Conservation (phyloP, 139 green algal species). For the Chlorella vulgaris region DNA sequence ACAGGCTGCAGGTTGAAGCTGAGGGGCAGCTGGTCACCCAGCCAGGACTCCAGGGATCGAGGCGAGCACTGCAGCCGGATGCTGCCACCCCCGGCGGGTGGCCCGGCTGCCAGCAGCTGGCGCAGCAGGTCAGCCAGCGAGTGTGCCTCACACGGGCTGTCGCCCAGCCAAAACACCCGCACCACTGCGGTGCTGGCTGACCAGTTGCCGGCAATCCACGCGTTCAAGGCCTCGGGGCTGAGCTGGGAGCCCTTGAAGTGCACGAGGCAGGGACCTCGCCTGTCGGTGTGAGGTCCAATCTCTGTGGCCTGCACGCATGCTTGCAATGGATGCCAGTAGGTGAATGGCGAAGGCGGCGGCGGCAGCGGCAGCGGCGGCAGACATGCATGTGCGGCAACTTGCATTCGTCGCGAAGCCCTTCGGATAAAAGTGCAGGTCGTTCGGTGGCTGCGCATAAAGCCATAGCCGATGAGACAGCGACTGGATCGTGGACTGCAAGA, state of each 20-base stretch:
- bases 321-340: not conserved
- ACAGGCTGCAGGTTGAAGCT: conserved; percentile 20
- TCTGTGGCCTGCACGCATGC: not conserved
- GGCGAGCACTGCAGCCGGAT: conserved; percentile 21
- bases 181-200: not conserved
- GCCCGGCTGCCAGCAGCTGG: not conserved
- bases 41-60: not conserved
- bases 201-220: not conserved
- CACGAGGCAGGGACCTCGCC: not conserved
- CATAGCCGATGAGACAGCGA: not conserved
- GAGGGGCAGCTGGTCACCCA: not conserved
- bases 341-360: not conserved
- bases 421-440: not conserved
- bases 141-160: not conserved
- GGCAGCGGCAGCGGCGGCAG: not conserved
- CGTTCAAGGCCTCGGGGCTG: not conserved
- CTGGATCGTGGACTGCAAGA: conserved; percentile 12
- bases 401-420: not conserved
- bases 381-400: not conserved
- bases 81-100: not conserved
- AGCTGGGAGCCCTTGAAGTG: not conserved
- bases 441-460: not conserved
- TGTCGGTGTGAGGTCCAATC: not conserved
- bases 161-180: conserved; percentile 15
- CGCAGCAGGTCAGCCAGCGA: not conserved